phyloP scores from a whole-genome alignment of 1,284 basidiomycete species.

The Malassezia vespertilionis region DNA sequence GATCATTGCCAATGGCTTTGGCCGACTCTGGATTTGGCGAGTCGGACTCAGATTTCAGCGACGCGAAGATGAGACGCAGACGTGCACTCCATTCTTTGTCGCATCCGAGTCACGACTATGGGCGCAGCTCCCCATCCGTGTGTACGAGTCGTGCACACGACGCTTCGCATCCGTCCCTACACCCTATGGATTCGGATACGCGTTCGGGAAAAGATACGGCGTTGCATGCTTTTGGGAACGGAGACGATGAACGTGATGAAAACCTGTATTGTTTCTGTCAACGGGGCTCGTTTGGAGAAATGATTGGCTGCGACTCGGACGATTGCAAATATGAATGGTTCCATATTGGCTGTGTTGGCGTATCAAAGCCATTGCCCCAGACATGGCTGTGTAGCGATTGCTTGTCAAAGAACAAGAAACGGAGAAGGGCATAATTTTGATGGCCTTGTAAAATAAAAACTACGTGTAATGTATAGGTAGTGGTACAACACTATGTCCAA shows the following conservation, averaged over 20 bases:
- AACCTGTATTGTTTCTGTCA: conserved; percentile 46
- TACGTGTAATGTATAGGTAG: conserved; percentile 9
- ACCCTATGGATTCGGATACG: no score
- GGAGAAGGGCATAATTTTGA: conserved; percentile 5
- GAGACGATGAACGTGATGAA: conserved; percentile 34
- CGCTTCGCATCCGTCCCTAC: neutral
- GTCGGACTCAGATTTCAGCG: conserved; percentile 10
- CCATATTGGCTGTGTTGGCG: conserved; percentile 44
- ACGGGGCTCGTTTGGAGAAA: conserved; percentile 43
- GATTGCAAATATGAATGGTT: conserved; percentile 46
- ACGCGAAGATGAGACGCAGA: neutral
- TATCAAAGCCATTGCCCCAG: conserved; percentile 41
- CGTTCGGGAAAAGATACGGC: no score
- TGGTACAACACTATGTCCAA: no score
- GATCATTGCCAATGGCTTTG: conserved; percentile 23
- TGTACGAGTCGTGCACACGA: neutral
- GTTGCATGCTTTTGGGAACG: neutral
- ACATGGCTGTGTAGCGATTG: conserved; percentile 30
- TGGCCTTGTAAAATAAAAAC: neutral
- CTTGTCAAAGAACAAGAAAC: conserved; percentile 14
- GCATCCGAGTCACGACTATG: neutral
- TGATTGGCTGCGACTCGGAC: conserved; percentile 37
- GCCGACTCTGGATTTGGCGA: conserved; percentile 27
- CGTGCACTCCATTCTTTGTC: neutral
- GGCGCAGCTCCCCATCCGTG: neutral